A percentile compares a stretch with the other conserved stretches of the same genome.
Evolutionary conservation across 2,329 filamentous ascomycete genomes (phyloP).

Genomic region (Aaosphaeria arxii): DNA sequence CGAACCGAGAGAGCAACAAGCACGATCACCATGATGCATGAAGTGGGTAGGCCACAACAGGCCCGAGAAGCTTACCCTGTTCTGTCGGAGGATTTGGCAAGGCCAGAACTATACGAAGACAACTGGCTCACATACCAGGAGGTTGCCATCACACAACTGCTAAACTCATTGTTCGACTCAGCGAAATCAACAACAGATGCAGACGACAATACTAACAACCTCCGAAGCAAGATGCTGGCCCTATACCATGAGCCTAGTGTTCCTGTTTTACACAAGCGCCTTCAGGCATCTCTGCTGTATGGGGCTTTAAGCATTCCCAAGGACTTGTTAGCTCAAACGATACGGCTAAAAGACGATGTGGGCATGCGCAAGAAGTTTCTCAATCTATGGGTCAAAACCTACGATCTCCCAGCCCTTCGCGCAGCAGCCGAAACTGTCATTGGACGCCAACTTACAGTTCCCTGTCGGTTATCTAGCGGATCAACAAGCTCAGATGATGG

Average conservation of each 20-base stretch:
- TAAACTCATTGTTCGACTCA: conserved; percentile 55
- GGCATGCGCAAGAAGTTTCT: conserved; percentile 57
- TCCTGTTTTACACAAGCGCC: conserved; percentile 51
- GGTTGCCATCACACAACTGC: conserved; percentile 57
- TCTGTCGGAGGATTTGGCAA: conserved; percentile 52
- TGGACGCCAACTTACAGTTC: conserved; percentile 49
- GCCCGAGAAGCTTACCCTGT: conserved; percentile 48
- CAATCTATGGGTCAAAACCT: conserved; percentile 57
- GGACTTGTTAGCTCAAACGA: conserved; percentile 45
- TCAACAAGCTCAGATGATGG: conserved; percentile 34
- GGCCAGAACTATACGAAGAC: conserved; percentile 61
- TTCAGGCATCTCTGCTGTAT: conserved; percentile 58
- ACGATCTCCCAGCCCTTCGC: conserved; percentile 50
- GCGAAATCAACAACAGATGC: conserved; percentile 21
- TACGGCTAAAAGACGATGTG: conserved; percentile 54
- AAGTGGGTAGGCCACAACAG: conserved; percentile 25
- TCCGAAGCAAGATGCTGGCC: conserved; percentile 50
- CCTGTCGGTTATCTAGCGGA: conserved; percentile 34
- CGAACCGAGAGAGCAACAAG: conserved; percentile 20
- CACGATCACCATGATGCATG: conserved; percentile 31
- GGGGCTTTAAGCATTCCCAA: conserved; percentile 57
- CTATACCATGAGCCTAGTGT: conserved; percentile 55
- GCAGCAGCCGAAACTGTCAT: conserved; percentile 58
- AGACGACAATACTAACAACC: conserved; percentile 26
- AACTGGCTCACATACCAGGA: conserved; percentile 63